Evolutionary conservation across 768 basidiomycete genomes (phyloP).

Genomic region (Trametes punicea): DNA sequence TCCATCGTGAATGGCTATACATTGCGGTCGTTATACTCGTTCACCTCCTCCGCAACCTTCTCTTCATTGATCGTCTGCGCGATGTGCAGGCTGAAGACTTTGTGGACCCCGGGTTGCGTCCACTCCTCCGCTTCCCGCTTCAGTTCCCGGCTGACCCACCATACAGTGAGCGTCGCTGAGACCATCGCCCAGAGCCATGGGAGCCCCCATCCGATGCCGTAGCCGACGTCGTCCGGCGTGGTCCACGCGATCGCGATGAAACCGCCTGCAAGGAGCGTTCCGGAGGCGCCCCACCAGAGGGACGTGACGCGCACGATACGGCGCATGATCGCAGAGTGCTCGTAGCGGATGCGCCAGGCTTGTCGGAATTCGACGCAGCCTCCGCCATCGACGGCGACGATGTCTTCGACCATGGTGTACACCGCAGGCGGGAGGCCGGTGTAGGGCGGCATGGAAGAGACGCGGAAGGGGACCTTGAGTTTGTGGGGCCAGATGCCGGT

Average conservation of each 20-base stretch:
- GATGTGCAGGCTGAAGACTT: conserved; percentile 15
- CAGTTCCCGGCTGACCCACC: conserved; percentile 18
- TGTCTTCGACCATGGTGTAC: conserved; percentile 31
- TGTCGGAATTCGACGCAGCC: conserved; percentile 32
- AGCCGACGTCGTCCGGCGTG: conserved; percentile 25
- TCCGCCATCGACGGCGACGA: conserved; percentile 33
- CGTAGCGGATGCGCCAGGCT: conserved; percentile 32
- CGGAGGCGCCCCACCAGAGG: conserved; percentile 26
- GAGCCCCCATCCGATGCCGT: conserved; percentile 29
- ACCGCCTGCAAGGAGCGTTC: conserved; percentile 20
- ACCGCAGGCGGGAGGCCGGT: conserved; percentile 29
- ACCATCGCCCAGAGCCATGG: conserved; percentile 32
- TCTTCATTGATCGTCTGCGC: conserved; percentile 14
- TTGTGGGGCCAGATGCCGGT: conserved; percentile 27
- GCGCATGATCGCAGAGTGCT: conserved; percentile 28
- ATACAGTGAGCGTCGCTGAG: conserved; percentile 11
- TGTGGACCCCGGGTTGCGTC: conserved; percentile 13
- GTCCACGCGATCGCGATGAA: conserved; percentile 28
- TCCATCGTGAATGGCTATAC: background rate
- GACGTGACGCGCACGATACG: conserved; percentile 25
- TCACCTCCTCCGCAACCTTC: conserved; percentile 11
- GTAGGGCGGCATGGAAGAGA: conserved; percentile 29
- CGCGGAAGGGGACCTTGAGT: conserved; percentile 28
- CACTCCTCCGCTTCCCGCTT: conserved; percentile 16
- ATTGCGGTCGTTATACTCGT: conserved; percentile 7